Evolutionary conservation across 2,329 filamentous ascomycete genomes (phyloP), one percentile per base, ranked within the genome.

Genomic region (Neophaeococcomyces aloes): DNA sequence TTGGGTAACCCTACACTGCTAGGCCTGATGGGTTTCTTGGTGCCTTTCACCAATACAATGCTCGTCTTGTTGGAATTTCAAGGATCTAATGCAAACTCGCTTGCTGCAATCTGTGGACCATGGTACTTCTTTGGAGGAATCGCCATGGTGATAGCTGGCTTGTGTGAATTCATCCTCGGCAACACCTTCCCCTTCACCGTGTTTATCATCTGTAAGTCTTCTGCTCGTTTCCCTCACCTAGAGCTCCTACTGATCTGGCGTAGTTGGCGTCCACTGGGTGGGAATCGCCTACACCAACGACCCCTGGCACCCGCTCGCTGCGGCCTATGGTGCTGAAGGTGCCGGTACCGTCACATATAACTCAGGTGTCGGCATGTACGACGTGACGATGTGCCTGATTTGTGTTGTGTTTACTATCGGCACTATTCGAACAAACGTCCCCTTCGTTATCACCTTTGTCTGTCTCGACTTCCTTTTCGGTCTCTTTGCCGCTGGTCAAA

Each of bases 341-440:
- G 18, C 8, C 8, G 31, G 63, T 25, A 54, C 56, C 14, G 6
- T 42, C 4, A 53, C 43, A 3, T 46, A 56, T 45, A 57, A 52
- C 21, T 21, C 42, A 11, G 39, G 53, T 5, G 29, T 10, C 14
- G 72, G 61, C n/a, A 83, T 81, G 65, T 75, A 79, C 63, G 67
- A 77, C 41, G 57, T 84, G 44, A 70, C 71, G 47, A 82, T 83
- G 78, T 75, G 65, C 2, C 47, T 84, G 13, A 62, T 85, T 18
- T 76, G 72, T 57, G 59, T 83, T 47, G 58, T 85, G 51, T 85
- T 75, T 64, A 63, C 84, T 36, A 65, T 86, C 56, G 82, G 78
- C 63, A 72, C 81, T 1, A 64, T 85, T n/a, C 75, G 83, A 30
- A 86, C 80, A 23, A 86, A 87, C 58, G 40, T 83, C 6, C 71